Percentiles rank a stretch among this genome's conserved stretches.
Evolutionary conservation across 1,284 basidiomycete species (phyloP).

Genomic region (Ganoderma sinense): DNA sequence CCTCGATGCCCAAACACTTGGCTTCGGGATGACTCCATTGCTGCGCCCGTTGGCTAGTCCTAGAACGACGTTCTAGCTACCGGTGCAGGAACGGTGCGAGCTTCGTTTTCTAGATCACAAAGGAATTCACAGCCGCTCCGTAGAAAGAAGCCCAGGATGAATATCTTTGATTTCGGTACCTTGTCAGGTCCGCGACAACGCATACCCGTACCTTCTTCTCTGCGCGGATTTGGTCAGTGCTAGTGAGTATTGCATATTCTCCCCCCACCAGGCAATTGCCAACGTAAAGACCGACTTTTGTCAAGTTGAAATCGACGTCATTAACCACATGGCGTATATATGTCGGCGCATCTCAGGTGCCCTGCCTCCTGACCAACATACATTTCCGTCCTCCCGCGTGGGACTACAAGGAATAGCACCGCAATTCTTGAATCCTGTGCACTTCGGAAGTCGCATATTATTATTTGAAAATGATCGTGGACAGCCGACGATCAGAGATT

Average conservation of each 20-base stretch:
- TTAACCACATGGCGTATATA: not conserved
- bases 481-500: conserved; percentile 16
- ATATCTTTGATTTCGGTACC: not conserved
- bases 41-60: not conserved
- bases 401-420: conserved; percentile 2
- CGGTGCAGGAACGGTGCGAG: not conserved
- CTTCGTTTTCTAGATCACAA: not conserved
- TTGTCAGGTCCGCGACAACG: not conserved
- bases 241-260: not conserved
- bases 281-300: not conserved
- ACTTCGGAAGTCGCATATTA: not conserved
- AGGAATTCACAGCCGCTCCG: not conserved
- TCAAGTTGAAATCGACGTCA: not conserved
- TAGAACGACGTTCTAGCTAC: not conserved
- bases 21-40: not conserved
- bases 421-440: conserved; percentile 1
- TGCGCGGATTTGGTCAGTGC: not conserved
- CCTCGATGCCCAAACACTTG: not conserved
- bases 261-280: not conserved
- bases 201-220: not conserved
- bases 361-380: not conserved
- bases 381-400: not conserved
- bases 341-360: not conserved
- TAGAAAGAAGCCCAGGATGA: not conserved
- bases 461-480: conserved; percentile 9